Conservation (phyloP, 2,329 filamentous ascomycete species). For the Beauveria medogensis region DNA sequence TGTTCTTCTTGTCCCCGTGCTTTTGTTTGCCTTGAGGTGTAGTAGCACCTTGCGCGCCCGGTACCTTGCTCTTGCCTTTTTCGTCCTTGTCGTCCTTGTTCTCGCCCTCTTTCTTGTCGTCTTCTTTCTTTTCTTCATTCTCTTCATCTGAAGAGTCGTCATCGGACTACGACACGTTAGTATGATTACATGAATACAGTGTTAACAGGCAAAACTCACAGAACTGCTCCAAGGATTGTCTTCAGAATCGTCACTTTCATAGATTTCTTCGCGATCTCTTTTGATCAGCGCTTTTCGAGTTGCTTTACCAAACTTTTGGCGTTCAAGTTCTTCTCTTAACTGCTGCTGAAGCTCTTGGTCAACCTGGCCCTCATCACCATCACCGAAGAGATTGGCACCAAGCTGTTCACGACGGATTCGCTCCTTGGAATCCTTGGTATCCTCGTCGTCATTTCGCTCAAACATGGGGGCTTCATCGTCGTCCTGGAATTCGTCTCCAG, state of each 20-base stretch:
- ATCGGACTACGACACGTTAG: background rate
- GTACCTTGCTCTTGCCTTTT: constrained; percentile 43
- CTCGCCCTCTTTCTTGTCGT: constrained; percentile 49
- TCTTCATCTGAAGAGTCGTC: constrained; percentile 30
- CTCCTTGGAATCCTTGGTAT: constrained; percentile 62
- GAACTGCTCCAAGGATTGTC: constrained; percentile 34
- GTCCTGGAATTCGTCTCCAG: constrained; percentile 72
- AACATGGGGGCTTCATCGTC: constrained; percentile 74
- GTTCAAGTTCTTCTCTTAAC: constrained; percentile 58
- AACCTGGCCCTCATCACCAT: constrained; percentile 60
- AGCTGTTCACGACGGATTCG: constrained; percentile 73
- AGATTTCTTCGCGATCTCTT: constrained; percentile 79
- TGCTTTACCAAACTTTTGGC: constrained; percentile 65
- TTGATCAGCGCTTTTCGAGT: constrained; percentile 75
- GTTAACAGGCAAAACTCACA: constrained; percentile 17
- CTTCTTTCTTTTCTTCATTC: constrained; percentile 42
- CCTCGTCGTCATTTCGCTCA: constrained; percentile 75
- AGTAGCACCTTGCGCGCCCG: constrained; percentile 61
- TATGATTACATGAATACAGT: background rate
- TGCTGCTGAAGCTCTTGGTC: constrained; percentile 67
- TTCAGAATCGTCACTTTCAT: constrained; percentile 59
- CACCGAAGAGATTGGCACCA: constrained; percentile 75
- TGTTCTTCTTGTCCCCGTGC: constrained; percentile 42
- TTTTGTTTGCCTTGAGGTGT: constrained; percentile 43
- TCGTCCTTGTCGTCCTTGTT: constrained; percentile 44